Percentiles rank a stretch among this genome's conserved stretches.
phyloP scores from a whole-genome alignment of 768 basidiomycete genomes.

The Pulveroboletus sp. region DNA sequence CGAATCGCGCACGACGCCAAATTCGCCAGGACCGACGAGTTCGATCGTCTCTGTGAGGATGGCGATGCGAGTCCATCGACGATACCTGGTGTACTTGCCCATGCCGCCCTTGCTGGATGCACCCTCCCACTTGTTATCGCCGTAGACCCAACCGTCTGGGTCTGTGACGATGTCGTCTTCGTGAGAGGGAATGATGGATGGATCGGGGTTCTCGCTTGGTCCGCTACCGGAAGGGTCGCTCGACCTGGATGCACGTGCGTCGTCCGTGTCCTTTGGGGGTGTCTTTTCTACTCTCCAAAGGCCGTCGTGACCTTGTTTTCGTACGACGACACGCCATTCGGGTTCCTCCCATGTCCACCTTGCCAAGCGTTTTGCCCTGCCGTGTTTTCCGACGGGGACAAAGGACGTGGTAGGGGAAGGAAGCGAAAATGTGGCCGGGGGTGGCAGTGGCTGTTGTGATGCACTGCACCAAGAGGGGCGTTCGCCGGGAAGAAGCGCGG shows the following conservation, averaged over 20 bases:
- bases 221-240: slow-evolving; percentile 33
- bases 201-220: too few species aligned
- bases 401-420: slow-evolving; percentile 61
- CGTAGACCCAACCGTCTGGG: slow-evolving; percentile 88
- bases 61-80: slow-evolving; percentile 86
- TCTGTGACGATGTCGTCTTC: slow-evolving; percentile 68
- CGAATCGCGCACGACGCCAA: slow-evolving; percentile 29
- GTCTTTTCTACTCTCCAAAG: slow-evolving; percentile 58
- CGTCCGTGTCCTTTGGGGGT: slow-evolving; percentile 44
- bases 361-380: slow-evolving; percentile 67
- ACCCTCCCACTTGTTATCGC: slow-evolving; percentile 94
- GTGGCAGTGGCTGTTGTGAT: slow-evolving; percentile 56
- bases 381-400: slow-evolving; percentile 46
- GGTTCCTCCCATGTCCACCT: slow-evolving; percentile 89
- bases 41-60: slow-evolving; percentile 72
- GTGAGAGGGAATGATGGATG: slow-evolving; percentile 29
- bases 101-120: slow-evolving; percentile 74
- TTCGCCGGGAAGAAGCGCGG: slow-evolving; percentile 85
- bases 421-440: slow-evolving; percentile 67
- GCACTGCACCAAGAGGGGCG: slow-evolving; percentile 83
- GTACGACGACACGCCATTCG: slow-evolving; percentile 82
- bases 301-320: slow-evolving; percentile 48
- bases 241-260: slow-evolving; percentile 52
- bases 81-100: slow-evolving; percentile 87
- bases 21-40: slow-evolving; percentile 39